Conservation (phyloP, 805 yeast genomes). For the Yarrowia sp. region DNA sequence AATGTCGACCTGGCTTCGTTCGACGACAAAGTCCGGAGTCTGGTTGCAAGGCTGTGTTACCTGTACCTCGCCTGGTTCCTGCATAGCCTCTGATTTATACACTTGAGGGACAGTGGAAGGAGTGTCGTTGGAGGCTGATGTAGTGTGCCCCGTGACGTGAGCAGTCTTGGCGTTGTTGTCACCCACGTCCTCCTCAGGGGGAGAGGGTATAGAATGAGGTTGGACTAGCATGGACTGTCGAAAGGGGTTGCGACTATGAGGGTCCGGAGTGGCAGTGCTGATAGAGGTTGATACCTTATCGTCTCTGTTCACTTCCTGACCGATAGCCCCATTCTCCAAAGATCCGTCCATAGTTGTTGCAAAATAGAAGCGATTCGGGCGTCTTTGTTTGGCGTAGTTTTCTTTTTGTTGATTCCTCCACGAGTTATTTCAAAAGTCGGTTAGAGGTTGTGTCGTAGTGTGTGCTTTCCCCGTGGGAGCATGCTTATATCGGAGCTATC, state of each 20-base stretch:
- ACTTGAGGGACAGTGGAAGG: neutral
- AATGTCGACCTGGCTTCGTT: conserved; percentile 7
- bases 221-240: neutral
- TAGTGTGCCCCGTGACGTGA: too few relatives aligned
- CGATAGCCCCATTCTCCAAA: neutral
- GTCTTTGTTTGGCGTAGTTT: neutral
- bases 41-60: conserved; percentile 4
- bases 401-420: neutral
- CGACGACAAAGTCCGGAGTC: neutral
- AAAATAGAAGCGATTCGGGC: too few relatives aligned
- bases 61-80: conserved; percentile 17
- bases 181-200: neutral
- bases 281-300: too few relatives aligned
- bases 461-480: conserved; percentile 4
- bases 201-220: conserved; percentile 3
- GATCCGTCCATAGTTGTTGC: neutral
- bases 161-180: conserved; percentile 11
- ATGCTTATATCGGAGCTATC: conserved; percentile 34
- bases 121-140: too few relatives aligned
- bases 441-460: neutral
- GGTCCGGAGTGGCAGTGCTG: neutral
- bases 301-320: too few relatives aligned
- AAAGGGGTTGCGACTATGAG: conserved; percentile 7
- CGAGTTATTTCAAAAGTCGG: neutral
- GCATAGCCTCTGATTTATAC: conserved; percentile 25